Conservation (phyloP, 2,329 filamentous ascomycete genomes). For the Ambrosiella cleistominuta region DNA sequence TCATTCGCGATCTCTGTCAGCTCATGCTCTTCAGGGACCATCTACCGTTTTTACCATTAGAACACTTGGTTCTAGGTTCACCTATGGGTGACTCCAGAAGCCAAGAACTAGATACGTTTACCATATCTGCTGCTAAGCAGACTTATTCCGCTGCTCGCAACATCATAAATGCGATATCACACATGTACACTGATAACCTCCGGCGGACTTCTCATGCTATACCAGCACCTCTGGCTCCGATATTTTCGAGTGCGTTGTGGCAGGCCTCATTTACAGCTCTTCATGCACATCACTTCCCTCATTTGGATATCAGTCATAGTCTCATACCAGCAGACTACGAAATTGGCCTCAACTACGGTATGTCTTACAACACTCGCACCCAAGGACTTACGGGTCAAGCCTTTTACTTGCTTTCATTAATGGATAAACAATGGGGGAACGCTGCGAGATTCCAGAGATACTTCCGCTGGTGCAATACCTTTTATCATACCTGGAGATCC, state of each 20-base stretch:
- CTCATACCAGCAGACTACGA: not conserved
- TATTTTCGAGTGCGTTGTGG: not conserved
- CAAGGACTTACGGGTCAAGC: conserved; percentile 4
- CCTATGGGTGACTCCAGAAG: no score
- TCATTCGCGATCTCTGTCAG: not conserved
- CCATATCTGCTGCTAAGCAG: no score
- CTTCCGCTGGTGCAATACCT: conserved; percentile 3
- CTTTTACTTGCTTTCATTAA: not conserved
- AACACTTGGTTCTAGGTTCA: no score
- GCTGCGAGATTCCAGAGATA: not conserved
- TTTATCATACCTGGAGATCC: conserved; percentile 1
- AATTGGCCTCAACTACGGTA: conserved; percentile 8
- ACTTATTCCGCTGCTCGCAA: no score
- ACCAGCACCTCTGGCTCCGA: not conserved
- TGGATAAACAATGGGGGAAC: not conserved
- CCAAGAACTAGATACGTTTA: no score
- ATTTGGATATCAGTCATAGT: not conserved
- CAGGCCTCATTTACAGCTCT: conserved; percentile 1
- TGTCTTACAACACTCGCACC: not conserved
- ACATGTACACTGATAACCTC: no score
- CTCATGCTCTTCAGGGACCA: conserved; percentile 3
- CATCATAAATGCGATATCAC: no score
- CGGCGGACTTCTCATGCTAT: not conserved
- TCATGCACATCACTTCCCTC: conserved; percentile 6
- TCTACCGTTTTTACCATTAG: no score